Evolutionary conservation across 1,139 yeast genomes (phyloP), one percentile per base, ranked within the genome.

Genomic region (Candida sp.): DNA sequence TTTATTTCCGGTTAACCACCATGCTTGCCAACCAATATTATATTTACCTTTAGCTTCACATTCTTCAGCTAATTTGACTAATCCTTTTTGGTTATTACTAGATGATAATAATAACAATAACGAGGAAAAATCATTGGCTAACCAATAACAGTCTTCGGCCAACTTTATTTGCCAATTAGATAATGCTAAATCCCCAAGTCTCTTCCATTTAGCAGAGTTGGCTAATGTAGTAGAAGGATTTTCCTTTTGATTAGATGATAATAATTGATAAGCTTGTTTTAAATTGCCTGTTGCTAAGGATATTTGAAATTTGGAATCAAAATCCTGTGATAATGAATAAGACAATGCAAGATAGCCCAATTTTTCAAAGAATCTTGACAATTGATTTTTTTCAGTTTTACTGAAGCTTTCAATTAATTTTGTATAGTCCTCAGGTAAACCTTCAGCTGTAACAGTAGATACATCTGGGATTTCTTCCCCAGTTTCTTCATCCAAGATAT

Each of bases 341-440:
- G 99, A 96, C 57, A 90, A 85, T 47, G 90, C 84, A 52, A 81
- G 75, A 60, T 81, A 84, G 19, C 95, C 97, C 65, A 91, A 96
- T 51, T 93, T 88, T 68, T 95, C 98, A 57, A 93, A 79, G 68
- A 93, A 95, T 62, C 97, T 81, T 5, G 98, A 85, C 56, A 93
- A 82, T 63, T 89, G 90, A 53, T 82, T 76, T 55, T 81, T 73
- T 59, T 95, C 97, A 29, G 74, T 76, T 60, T 72, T 82, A 52
- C 79, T 84, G 61, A 86, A 78, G 38, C 77, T 76, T 6, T 67
- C 52, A 40, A 71, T 60, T 45, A 64, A 61, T 15, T 50, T 57
- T 19, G 65, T 49, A 51, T 81, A 79, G 45, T 78, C 82, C 39
- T 79, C 82, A 39, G 90, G 73, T 47, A 90, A 75, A 49, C 76